A percentile compares a stretch with the other conserved stretches of the same genome.
phyloP scores from a whole-genome alignment of 805 yeast genomes.

The Wickerhamomyces mucosus region DNA sequence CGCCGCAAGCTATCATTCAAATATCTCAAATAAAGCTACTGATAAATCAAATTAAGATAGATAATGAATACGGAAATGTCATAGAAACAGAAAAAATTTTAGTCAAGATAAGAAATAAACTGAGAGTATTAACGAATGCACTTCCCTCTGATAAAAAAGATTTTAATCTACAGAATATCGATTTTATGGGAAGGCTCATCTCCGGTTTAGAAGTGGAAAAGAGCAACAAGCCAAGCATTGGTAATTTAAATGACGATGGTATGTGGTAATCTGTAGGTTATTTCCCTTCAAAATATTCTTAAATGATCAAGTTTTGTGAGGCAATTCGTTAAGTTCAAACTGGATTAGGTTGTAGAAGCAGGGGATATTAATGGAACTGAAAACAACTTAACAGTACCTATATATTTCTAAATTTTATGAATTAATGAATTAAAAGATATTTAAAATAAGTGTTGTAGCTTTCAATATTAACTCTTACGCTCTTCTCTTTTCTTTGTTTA shows the following conservation, averaged over 20 bases:
- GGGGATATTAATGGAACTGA: no score
- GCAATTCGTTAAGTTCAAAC: no score
- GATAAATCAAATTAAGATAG: conserved; percentile 25
- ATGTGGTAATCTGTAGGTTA: conserved; percentile 22
- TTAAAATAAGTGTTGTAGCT: no score
- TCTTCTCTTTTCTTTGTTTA: no score
- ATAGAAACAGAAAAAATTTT: conserved; percentile 42
- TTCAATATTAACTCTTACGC: no score
- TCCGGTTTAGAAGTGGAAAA: conserved; percentile 13
- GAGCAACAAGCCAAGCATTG: conserved; percentile 9
- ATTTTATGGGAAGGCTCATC: conserved; percentile 5
- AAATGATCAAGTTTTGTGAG: no score
- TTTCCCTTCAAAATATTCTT: no score
- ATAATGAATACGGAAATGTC: conserved; percentile 48
- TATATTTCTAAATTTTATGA: no score
- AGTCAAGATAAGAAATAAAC: conserved; percentile 49
- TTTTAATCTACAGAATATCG: conserved; percentile 9
- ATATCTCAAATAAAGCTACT: conserved; percentile 19
- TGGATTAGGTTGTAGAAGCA: no score
- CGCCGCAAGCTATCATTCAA: conserved; percentile 18
- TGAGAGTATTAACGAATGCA: conserved; percentile 38
- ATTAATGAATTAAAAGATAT: no score
- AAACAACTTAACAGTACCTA: no score
- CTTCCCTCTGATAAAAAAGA: conserved; percentile 14
- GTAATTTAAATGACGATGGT: conserved; percentile 17